These are phyloP conservation scores for Leishmania braziliensis DNA, from an alignment of 208 protist genomes.

Conservation along the genomic window DNA sequence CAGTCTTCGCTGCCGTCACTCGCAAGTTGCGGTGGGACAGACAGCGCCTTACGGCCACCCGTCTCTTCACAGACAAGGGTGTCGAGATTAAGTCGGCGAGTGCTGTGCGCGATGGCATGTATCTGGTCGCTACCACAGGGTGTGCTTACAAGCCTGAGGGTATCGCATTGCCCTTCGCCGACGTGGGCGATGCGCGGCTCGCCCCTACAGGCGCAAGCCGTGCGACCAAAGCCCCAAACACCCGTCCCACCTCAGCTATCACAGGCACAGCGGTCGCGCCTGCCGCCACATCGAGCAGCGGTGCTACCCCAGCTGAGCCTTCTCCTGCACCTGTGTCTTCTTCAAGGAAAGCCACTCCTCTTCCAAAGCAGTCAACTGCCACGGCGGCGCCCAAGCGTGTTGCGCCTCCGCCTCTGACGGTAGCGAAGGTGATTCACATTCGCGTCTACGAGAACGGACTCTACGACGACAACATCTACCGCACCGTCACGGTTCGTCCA, in stretches of 20 bases:
- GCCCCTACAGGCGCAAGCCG: not conserved
- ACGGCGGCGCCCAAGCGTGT: not conserved
- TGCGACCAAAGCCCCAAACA: not conserved
- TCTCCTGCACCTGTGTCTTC: not conserved
- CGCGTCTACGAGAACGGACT: conserved; percentile 88
- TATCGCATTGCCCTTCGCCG: conserved; percentile 6
- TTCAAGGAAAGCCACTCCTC: not conserved
- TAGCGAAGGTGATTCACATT: conserved; percentile 62
- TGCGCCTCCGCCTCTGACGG: not conserved
- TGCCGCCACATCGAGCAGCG: not conserved
- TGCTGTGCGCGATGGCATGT: conserved; percentile 46
- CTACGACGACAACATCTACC: conserved; percentile 79
- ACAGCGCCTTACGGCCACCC: conserved; percentile 34
- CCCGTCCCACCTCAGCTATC: not conserved
- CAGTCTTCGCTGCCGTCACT: conserved; percentile 50
- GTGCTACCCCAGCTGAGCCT: not conserved
- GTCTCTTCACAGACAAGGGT: conserved; percentile 70
- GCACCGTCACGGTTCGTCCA: conserved; percentile 82
- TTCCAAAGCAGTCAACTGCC: not conserved
- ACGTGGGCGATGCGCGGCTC: conserved; percentile 11
- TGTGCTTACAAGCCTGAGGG: conserved; percentile 28
- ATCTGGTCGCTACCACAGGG: conserved; percentile 66
- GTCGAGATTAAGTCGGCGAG: conserved; percentile 52
- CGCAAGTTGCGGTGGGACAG: conserved; percentile 55
- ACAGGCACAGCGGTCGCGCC: not conserved